Percentiles rank a stretch among this genome's conserved stretches.
These are phyloP conservation scores for Pleurotus tuber-regium DNA, from an alignment of 768 basidiomycete species.

Conservation along the genomic window DNA sequence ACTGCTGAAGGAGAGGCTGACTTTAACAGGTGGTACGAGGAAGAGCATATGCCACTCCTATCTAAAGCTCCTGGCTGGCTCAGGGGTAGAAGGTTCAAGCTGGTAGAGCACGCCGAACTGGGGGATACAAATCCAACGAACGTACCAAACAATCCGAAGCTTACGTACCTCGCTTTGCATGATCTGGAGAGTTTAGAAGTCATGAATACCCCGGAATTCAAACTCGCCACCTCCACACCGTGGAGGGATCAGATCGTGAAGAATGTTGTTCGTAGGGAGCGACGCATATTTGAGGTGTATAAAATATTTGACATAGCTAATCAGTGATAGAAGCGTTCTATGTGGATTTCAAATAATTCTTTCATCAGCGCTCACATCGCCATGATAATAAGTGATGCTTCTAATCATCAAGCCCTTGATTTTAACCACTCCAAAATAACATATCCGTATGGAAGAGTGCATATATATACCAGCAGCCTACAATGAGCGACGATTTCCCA, in stretches of 20 bases:
- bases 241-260: slow-evolving; percentile 22
- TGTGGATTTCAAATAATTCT: too few relatives aligned
- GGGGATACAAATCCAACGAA: slow-evolving; percentile 11
- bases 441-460: too few relatives aligned
- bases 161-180: slow-evolving; percentile 32
- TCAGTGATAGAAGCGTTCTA: background rate
- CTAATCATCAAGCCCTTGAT: too few relatives aligned
- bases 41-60: slow-evolving; percentile 30
- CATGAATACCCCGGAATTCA: slow-evolving; percentile 19
- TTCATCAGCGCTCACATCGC: too few relatives aligned
- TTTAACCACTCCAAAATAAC: too few relatives aligned
- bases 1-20: slow-evolving; percentile 24
- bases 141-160: too few relatives aligned
- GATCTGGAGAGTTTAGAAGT: slow-evolving; percentile 22
- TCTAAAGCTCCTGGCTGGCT: slow-evolving; percentile 29
- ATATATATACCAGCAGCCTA: too few relatives aligned
- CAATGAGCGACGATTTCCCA: too few relatives aligned
- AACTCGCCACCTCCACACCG: slow-evolving; percentile 20
- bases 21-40: slow-evolving; percentile 36
- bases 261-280: slow-evolving; percentile 14
- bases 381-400: too few relatives aligned
- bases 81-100: slow-evolving; percentile 26
- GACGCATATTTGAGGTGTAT: slow-evolving; percentile 24
- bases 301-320: slow-evolving; percentile 14
- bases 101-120: slow-evolving; percentile 19